Conservation (phyloP, 768 basidiomycete species). For the Kockovaella imperatae region DNA sequence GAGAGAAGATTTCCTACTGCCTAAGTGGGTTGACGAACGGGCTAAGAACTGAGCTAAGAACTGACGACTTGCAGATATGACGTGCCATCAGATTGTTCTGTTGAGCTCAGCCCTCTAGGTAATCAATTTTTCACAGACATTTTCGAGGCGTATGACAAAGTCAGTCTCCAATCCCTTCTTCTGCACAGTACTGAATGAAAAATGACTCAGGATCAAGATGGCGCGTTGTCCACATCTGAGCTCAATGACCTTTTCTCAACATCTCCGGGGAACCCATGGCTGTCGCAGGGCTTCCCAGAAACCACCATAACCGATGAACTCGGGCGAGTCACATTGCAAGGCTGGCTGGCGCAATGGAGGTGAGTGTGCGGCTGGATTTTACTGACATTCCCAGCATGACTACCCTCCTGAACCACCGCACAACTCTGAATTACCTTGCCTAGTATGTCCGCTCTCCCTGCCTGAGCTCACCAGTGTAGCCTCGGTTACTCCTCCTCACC, state of each 20-base stretch:
- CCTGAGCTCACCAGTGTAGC: slow-evolving; percentile 11
- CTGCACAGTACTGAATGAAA: background rate
- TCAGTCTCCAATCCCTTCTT: slow-evolving; percentile 29
- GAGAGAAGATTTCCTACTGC: slow-evolving; percentile 76
- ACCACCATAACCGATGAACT: slow-evolving; percentile 78
- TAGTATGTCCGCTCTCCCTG: slow-evolving; percentile 48
- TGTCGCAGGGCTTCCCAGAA: slow-evolving; percentile 79
- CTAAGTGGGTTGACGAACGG: slow-evolving; percentile 58
- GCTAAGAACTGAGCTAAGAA: background rate
- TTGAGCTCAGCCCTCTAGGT: slow-evolving; percentile 85
- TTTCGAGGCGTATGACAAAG: slow-evolving; percentile 92
- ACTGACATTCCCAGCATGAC: slow-evolving; percentile 64
- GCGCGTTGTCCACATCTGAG: slow-evolving; percentile 74
- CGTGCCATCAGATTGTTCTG: slow-evolving; percentile 85
- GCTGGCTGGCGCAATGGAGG: slow-evolving; percentile 99
- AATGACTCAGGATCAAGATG: slow-evolving; percentile 73
- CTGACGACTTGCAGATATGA: slow-evolving; percentile 80
- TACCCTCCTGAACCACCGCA: slow-evolving; percentile 85
- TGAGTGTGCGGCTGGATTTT: slow-evolving; percentile 42
- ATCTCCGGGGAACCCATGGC: slow-evolving; percentile 96
- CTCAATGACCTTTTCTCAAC: slow-evolving; percentile 85
- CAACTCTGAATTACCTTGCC: slow-evolving; percentile 86
- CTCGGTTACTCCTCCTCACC: slow-evolving; percentile 65
- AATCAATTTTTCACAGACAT: slow-evolving; percentile 97
- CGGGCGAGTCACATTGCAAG: slow-evolving; percentile 88